Percentiles rank a stretch among this genome's conserved stretches.
phyloP scores from a whole-genome alignment of 2,329 filamentous ascomycete genomes.

The Calonectria henricotiae region DNA sequence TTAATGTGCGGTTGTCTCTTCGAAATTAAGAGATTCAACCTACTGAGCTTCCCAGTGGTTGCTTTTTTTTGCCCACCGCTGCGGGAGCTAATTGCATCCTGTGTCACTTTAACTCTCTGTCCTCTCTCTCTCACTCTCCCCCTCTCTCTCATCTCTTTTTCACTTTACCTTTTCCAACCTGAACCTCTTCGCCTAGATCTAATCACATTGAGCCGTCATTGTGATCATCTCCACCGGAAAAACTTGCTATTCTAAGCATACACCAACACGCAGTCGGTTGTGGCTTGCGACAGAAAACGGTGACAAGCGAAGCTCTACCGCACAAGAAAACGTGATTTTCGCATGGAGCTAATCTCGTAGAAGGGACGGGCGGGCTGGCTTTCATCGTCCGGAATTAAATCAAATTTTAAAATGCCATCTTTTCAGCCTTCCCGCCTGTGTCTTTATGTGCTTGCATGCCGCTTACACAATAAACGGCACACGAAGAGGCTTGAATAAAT shows the following conservation, averaged over 20 bases:
- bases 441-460: background rate
- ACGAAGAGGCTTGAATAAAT: too few relatives aligned
- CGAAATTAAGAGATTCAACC: constrained; percentile 13
- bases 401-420: background rate
- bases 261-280: background rate
- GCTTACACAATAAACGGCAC: too few relatives aligned
- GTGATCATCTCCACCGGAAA: background rate
- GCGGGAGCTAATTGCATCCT: background rate
- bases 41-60: background rate
- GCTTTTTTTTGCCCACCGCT: background rate
- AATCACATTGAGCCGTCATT: background rate
- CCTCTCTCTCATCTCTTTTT: background rate
- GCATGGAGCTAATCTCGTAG: constrained; percentile 4
- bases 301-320: constrained; percentile 5
- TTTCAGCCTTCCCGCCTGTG: background rate
- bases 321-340: constrained; percentile 8
- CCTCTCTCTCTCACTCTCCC: background rate
- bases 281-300: constrained; percentile 9
- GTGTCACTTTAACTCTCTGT: background rate
- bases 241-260: background rate
- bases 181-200: background rate
- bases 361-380: background rate
- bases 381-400: background rate
- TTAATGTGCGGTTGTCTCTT: background rate
- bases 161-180: background rate